Base-by-base conservation (phyloP, 768 basidiomycete genomes). In the Tricholoma sp. region DNA sequence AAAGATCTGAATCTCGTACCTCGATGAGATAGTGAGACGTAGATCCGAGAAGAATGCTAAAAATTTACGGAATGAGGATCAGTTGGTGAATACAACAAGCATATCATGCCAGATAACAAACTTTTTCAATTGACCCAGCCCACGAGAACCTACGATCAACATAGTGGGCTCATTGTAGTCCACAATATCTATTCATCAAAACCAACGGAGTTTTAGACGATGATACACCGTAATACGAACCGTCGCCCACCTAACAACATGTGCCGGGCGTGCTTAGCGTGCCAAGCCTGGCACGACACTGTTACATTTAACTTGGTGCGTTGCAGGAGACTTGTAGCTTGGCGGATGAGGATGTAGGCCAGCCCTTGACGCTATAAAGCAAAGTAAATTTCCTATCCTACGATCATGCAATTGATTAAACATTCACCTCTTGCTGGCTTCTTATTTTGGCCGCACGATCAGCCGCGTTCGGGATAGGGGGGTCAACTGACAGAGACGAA, bases 91-190 rank as follows among this genome's bases (percentile, higher is more conserved):
- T 19, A 50, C 10, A 16, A 37, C 11, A 22, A 19, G 22, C 18
- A 27, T 27, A 34, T 59, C 9, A 29, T 29, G 35, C 5, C 4
- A n/a, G 29, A 50, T n/a, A 12, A 71, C 82, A 59, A 57, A 93
- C 91, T 93, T 93, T 67, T 94, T 94, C 53, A 98, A 72, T 63
- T 92, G 86, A 18, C 91, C 83, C 16, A 95, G 61, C 58, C 95
- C 95, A 50, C 95, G 85, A n/a, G 92, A 95, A 3, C 95, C 95
- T 9, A 97, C 95, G 55, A 98, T 96, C 31, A 94, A 76, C 91
- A 97, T 94, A 7, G 83, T 84, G 1, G 95, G 95, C 57, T 93
- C 86, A 35, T 85, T 76, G 66, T 89, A 82, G 65, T 98, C 95
- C 22, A 96, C 86, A 53, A 98, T 82, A 64, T 95, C 90, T 83